Percentiles rank a stretch among this genome's conserved stretches.
These are phyloP conservation scores for Coleophoma cylindrospora DNA, from an alignment of 2,329 filamentous ascomycete genomes.

Conservation along the genomic window DNA sequence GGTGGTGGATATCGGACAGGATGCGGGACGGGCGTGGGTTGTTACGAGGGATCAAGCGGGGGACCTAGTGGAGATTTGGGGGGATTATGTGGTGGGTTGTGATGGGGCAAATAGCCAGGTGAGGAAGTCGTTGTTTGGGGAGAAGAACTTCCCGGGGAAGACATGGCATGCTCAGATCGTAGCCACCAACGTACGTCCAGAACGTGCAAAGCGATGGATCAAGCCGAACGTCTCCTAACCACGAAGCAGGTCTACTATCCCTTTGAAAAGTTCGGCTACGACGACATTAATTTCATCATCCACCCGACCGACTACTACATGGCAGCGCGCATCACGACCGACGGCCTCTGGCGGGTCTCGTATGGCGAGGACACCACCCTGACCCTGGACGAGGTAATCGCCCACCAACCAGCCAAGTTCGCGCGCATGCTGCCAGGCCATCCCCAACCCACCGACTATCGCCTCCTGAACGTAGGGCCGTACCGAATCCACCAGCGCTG, in stretches of 20 bases:
- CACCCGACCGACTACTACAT: constrained; percentile 59
- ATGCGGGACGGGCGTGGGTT: constrained; percentile 41
- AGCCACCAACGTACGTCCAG: constrained; percentile 47
- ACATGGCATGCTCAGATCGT: constrained; percentile 57
- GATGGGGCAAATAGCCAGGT: constrained; percentile 48
- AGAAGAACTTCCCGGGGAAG: constrained; percentile 49
- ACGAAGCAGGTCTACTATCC: constrained; percentile 53
- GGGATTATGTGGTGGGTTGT: constrained; percentile 51
- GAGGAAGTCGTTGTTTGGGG: constrained; percentile 44
- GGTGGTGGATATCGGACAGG: constrained; percentile 42
- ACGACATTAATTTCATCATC: constrained; percentile 56
- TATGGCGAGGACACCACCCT: constrained; percentile 54
- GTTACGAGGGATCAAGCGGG: constrained; percentile 29
- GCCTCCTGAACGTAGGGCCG: constrained; percentile 44
- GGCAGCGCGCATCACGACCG: constrained; percentile 53
- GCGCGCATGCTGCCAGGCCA: constrained; percentile 53
- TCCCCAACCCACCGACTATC: constrained; percentile 53
- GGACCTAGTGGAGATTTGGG: constrained; percentile 29
- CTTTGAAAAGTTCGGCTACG: constrained; percentile 47
- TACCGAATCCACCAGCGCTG: constrained; percentile 45
- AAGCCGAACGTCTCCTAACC: constrained; percentile 4
- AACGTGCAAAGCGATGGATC: no score
- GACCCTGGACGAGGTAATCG: constrained; percentile 44
- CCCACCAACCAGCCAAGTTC: constrained; percentile 49
- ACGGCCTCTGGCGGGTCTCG: constrained; percentile 58